Percentiles rank a stretch among this genome's conserved stretches.
Evolutionary conservation across 176 grass and related monocot genomes (phyloP).

Genomic region (Aegilops longissima): DNA sequence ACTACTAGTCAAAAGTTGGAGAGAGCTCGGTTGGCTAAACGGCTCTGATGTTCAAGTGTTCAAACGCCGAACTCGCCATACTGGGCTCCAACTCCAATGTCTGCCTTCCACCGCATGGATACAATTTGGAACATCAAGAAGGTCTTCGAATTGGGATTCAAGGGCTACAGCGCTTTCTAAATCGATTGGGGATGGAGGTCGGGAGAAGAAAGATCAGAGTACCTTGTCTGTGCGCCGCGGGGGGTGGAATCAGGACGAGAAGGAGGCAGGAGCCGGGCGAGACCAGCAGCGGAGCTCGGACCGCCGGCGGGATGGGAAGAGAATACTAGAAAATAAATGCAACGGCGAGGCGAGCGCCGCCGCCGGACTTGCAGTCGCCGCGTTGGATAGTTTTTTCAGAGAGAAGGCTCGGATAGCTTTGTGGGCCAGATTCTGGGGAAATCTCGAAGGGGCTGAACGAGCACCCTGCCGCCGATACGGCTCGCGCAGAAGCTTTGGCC

Average conservation of each 20-base stretch:
- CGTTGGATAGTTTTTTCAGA: neutral
- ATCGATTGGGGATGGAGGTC: neutral
- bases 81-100: neutral
- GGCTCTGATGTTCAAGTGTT: neutral
- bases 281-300: neutral
- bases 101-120: neutral
- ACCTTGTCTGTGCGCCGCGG: conserved; percentile 3
- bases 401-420: too few relatives aligned
- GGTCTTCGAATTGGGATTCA: neutral
- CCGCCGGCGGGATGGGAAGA: neutral
- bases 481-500: too few relatives aligned
- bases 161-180: neutral
- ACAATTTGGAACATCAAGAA: neutral
- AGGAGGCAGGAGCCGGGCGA: neutral
- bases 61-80: neutral
- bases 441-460: too few relatives aligned
- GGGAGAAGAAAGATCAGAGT: neutral
- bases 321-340: neutral
- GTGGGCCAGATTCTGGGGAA: too few relatives aligned
- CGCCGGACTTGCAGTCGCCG: neutral
- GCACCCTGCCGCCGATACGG: too few relatives aligned
- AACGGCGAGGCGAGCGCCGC: neutral
- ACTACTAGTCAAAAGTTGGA: neutral
- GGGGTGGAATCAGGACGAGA: neutral
- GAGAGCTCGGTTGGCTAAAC: neutral